A percentile compares a stretch with the other conserved stretches of the same genome.
Conservation (phyloP, 345 rosid genomes). For the Pugionium dolabratum region DNA sequence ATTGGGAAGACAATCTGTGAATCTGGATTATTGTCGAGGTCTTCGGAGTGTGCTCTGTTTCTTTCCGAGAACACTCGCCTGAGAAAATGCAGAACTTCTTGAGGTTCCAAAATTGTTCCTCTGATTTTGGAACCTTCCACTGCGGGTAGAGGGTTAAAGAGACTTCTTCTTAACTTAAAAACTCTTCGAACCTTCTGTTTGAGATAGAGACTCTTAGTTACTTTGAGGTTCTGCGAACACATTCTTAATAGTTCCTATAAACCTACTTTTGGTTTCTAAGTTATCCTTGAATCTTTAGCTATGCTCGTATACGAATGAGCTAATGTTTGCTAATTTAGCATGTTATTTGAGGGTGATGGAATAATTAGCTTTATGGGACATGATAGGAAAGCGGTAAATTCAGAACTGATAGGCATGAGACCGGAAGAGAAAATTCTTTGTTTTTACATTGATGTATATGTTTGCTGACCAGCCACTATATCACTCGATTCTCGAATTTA, state of each 20-base stretch:
- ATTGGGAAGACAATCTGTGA: no score
- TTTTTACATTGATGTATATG: background rate
- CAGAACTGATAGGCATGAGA: background rate
- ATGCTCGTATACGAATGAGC: background rate
- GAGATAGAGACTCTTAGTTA: no score
- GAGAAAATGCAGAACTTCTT: no score
- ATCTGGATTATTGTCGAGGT: no score
- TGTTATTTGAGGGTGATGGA: background rate
- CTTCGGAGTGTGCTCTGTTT: no score
- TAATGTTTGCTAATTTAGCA: background rate
- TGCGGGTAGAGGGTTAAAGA: no score
- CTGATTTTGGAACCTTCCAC: no score
- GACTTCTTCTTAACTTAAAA: no score
- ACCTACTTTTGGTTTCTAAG: background rate
- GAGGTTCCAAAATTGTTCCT: no score
- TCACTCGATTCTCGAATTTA: background rate
- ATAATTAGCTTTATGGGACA: background rate
- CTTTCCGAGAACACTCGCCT: no score
- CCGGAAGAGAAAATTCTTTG: background rate
- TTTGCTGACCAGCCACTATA: background rate
- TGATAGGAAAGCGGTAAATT: background rate
- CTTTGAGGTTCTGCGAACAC: no score
- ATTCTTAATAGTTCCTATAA: background rate
- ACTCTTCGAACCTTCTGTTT: no score
- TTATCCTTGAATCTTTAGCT: constrained; percentile 6